Base-by-base conservation (phyloP, 2,329 filamentous ascomycete genomes). In the Aspergillus sclerotialis region DNA sequence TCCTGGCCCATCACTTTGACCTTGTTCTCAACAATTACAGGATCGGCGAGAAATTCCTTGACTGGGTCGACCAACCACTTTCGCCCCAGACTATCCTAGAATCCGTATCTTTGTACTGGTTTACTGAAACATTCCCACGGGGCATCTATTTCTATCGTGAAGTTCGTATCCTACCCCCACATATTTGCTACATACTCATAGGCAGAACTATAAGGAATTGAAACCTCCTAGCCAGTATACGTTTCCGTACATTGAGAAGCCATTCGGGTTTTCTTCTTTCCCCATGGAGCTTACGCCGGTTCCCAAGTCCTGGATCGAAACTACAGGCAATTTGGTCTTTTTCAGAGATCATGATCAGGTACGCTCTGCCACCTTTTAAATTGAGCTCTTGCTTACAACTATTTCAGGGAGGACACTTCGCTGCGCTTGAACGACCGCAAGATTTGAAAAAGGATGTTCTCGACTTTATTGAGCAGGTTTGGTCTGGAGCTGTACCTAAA, bases 381-480 rank as follows among this genome's bases (percentile, higher is more conserved):
- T 7, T n/a, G 5, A n/a, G 5, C 7, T n/a, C 10, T 2, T 7
- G 4, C 17, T 19, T 25, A 15, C 31, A 33, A 12, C 18, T 2
- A 9, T n/a, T 7, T 7, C 50, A 59, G 46, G 74, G 74, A 11
- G 73, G 75, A 0, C 73, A 76, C 52, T 76, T 76, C 46, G 70
- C 74, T 2, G 55, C 61, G 1, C 50, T 65, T 7, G 65, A 70
- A 26, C 61, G 65, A 14, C 63, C 63, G 0, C 46, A 58, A 38
- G 49, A 61, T 2, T 44, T 73, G 29, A 65, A 69, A 40, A 59
- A 58, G 8, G 67, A 68, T 33, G 47, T 71, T 27, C 59, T 60
- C 39, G 46, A 46, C 3, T 63, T 62, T 40, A 44, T 60, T 8
- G 35, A 48, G 7, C 48, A 58, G 35, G 46, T 55, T 11, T 58